phyloP scores from a whole-genome alignment of 192 early-diverging fungal species.

The Rhizophagus sp. region DNA sequence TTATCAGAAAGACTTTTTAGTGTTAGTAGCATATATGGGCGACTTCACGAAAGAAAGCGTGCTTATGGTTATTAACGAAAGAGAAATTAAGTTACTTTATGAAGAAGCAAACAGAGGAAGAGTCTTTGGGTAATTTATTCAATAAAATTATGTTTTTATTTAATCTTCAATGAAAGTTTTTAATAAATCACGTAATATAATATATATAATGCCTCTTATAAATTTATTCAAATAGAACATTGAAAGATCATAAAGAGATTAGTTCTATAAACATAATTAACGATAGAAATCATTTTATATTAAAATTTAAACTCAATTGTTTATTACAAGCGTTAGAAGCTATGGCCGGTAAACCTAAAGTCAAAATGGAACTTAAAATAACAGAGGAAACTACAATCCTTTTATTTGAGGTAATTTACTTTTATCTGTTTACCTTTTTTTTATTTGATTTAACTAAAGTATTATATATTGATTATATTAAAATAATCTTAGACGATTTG shows the following conservation, averaged over 20 bases:
- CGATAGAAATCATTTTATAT: neutral
- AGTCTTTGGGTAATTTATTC: neutral
- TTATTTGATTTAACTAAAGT: neutral
- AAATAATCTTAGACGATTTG: neutral
- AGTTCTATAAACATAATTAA: neutral
- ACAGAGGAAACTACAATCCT: neutral
- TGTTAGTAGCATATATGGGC: neutral
- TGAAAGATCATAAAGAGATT: neutral
- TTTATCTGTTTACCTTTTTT: neutral
- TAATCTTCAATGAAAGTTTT: neutral
- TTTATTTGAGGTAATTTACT: neutral
- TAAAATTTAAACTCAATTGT: neutral
- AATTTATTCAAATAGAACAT: neutral
- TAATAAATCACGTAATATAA: neutral
- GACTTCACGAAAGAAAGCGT: neutral
- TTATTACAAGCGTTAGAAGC: neutral
- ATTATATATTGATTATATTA: neutral
- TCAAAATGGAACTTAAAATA: neutral
- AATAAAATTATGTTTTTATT: neutral
- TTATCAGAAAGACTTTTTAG: neutral
- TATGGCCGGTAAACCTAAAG: neutral
- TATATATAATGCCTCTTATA: neutral
- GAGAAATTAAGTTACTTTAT: neutral
- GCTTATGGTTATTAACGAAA: neutral
- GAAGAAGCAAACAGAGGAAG: neutral